A percentile compares a stretch with the other conserved stretches of the same genome.
phyloP scores from a whole-genome alignment of 768 basidiomycete genomes.

The Termitomyces sp. region DNA sequence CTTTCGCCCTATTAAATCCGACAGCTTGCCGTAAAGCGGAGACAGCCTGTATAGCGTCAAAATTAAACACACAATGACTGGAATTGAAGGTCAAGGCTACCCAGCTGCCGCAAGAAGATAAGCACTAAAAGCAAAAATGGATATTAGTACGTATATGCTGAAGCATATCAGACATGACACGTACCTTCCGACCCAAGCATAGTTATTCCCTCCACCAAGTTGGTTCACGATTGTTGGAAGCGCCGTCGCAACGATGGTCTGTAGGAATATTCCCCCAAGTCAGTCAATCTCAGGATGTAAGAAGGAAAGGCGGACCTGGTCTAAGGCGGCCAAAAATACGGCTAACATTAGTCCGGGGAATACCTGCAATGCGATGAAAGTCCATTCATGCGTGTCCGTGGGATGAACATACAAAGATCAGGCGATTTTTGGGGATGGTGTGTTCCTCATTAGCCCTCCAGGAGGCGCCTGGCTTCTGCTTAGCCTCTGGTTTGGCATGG shows the following conservation, averaged over 20 bases:
- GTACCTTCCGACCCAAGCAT: slow-evolving; percentile 73
- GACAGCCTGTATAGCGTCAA: slow-evolving; percentile 34
- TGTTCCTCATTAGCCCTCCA: slow-evolving; percentile 54
- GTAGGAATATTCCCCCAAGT: background rate
- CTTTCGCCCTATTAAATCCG: slow-evolving; percentile 56
- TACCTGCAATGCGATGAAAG: slow-evolving; percentile 24
- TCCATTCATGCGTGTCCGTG: background rate
- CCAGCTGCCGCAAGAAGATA: slow-evolving; percentile 66
- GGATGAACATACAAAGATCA: slow-evolving; percentile 33
- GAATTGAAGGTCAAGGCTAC: slow-evolving; percentile 13
- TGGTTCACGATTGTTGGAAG: slow-evolving; percentile 66
- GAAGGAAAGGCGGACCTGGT: slow-evolving; percentile 39
- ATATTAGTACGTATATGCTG: background rate
- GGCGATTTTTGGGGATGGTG: slow-evolving; percentile 47
- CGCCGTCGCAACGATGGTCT: slow-evolving; percentile 73
- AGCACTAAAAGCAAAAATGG: slow-evolving; percentile 36
- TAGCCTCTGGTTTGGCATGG: slow-evolving; percentile 14
- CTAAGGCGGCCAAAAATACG: slow-evolving; percentile 49
- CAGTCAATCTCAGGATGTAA: background rate
- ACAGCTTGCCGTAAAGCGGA: slow-evolving; percentile 76
- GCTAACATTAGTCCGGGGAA: slow-evolving; percentile 40
- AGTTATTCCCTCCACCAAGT: slow-evolving; percentile 55
- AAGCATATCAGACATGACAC: slow-evolving; percentile 10
- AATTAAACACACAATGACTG: background rate
- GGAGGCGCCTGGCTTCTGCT: slow-evolving; percentile 37